A percentile compares a stretch with the other conserved stretches of the same genome.
These are phyloP conservation scores for Plasmodium cynomolgi DNA, from an alignment of 169 alveolate genomes.

Conservation along the genomic window DNA sequence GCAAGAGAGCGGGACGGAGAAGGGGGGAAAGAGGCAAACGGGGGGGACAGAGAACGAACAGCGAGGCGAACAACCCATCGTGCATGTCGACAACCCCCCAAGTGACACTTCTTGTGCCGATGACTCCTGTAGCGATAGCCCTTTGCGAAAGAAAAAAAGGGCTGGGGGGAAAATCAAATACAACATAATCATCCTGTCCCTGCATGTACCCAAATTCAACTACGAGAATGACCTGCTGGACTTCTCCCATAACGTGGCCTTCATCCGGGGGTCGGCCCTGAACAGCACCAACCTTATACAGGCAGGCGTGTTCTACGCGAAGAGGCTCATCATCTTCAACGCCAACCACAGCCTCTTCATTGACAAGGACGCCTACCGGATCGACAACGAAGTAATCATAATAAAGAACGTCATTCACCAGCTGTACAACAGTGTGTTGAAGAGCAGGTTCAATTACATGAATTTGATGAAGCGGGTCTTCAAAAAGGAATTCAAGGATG, in stretches of 20 bases:
- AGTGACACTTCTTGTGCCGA: background rate
- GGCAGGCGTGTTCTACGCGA: constrained; percentile 79
- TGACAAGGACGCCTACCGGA: constrained; percentile 64
- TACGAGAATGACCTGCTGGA: constrained; percentile 66
- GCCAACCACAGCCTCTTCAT: constrained; percentile 67
- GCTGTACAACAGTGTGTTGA: constrained; percentile 35
- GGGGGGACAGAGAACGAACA: background rate
- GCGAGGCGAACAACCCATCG: background rate
- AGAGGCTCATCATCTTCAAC: constrained; percentile 46
- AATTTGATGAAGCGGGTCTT: constrained; percentile 19
- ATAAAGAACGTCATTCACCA: constrained; percentile 51
- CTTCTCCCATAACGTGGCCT: constrained; percentile 73
- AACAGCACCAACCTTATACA: constrained; percentile 71
- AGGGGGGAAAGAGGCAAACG: background rate
- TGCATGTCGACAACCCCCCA: background rate
- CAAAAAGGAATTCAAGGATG: constrained; percentile 4
- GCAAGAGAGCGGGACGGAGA: background rate
- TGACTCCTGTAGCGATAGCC: background rate
- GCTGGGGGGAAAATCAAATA: constrained; percentile 35
- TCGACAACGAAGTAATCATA: constrained; percentile 69
- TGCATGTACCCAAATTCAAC: constrained; percentile 78
- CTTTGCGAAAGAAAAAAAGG: background rate
- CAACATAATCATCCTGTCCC: constrained; percentile 69
- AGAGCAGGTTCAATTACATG: constrained; percentile 64
- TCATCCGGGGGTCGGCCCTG: constrained; percentile 83